Evolutionary conservation across 352 stramenopile species (phyloP), one percentile per base, ranked within the genome.

Genomic region (Pythium utonaiense): DNA sequence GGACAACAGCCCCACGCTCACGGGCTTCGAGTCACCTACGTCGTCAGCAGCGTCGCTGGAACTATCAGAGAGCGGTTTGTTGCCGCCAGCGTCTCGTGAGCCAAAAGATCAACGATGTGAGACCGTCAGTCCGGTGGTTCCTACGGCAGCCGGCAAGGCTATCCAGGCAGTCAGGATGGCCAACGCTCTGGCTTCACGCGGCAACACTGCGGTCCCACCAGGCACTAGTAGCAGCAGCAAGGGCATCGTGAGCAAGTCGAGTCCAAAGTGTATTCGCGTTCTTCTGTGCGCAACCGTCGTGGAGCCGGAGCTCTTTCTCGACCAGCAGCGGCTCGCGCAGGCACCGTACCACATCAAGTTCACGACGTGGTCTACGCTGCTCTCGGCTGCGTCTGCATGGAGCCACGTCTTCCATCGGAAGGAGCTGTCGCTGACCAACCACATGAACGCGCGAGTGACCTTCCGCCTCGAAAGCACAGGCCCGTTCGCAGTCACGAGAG

Each of bases 391-490:
- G 19, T 52, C 66, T 6, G 54, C 69, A 21, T 59, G 56, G 36
- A 60, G 62, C 25, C 73, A 91, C 51, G 45, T 53, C 2, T 86
- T 82, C 52, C 82, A 90, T 41, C 71, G 60, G 8, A 71, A 74
- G 13, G 67, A 87, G 33, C 28, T 92, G 14, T 71, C 72, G 28
- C 67, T 94, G 12, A 64, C 80, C 0, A 94, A 94, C 28, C 80
- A 68, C 44, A 45, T 88, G 19, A 71, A 69, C 8, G 76, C 81
- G 14, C 75, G 77, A 3, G 49, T 89, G 21, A 89, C 82, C 17
- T 94, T 92, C 60, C 82, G 82, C 1, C 67, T 94, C 13, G 82
- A 89, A 41, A 78, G 70, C 48, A 69, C 70, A 6, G 80, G 84
- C 1, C 77, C 84, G 44, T 91, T 92, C 49, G 65, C 64, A 1